phyloP scores from a whole-genome alignment of 2,329 filamentous ascomycete species.

The Paraphoma sp. region DNA sequence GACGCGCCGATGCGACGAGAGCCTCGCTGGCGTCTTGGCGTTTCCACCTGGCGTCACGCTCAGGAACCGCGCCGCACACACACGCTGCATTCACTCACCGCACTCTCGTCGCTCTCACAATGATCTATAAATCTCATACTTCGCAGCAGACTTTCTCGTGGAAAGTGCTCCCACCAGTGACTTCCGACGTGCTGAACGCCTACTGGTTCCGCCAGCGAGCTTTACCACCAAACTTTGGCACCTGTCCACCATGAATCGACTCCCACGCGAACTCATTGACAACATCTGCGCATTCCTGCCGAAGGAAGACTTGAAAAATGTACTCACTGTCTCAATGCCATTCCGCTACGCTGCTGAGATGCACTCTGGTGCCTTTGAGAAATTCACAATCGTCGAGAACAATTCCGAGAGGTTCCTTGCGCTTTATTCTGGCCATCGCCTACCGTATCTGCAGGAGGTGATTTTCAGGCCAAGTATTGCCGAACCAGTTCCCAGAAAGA shows the following conservation, averaged over 20 bases:
- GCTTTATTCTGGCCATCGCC: conserved; percentile 12
- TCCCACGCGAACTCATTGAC: conserved; percentile 18
- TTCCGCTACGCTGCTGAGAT: conserved; percentile 18
- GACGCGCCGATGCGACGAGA: background rate
- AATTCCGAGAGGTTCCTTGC: conserved; percentile 10
- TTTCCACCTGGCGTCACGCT: background rate
- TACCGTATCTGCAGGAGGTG: conserved; percentile 10
- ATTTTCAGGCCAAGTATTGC: conserved; percentile 11
- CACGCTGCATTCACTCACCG: too few relatives aligned
- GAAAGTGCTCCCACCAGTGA: too few relatives aligned
- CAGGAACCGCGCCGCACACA: background rate
- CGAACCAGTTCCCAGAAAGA: conserved; percentile 1
- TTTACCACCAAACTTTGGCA: too few relatives aligned
- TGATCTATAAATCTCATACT: background rate
- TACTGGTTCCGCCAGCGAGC: too few relatives aligned
- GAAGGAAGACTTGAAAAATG: conserved; percentile 18
- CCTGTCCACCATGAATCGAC: background rate
- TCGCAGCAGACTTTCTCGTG: background rate
- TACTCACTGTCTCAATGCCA: conserved; percentile 8
- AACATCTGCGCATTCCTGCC: conserved; percentile 16
- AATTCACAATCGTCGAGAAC: conserved; percentile 8
- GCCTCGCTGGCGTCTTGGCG: background rate
- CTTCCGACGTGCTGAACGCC: too few relatives aligned
- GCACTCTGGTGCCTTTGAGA: conserved; percentile 15
- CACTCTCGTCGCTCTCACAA: background rate